These are phyloP conservation scores for Coemansia sp. DNA, from an alignment of 192 early-diverging fungal genomes.

Conservation along the genomic window DNA sequence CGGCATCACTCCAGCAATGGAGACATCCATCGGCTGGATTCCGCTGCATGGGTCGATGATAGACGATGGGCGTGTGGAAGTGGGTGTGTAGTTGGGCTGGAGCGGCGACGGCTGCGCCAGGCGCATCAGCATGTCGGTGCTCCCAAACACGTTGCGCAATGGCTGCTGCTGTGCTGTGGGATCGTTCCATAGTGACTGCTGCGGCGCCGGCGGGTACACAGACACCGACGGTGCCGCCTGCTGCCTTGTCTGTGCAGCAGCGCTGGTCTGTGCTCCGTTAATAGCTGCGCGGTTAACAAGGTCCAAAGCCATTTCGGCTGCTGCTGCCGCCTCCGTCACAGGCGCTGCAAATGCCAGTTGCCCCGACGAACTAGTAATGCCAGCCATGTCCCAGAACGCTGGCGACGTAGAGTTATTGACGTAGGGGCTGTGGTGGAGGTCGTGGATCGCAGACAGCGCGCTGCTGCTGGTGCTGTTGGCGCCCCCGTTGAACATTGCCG, in stretches of 20 bases:
- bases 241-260: conserved; percentile 1
- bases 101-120: conserved; percentile 43
- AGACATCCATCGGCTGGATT: not conserved
- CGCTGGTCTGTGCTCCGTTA: not conserved
- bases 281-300: not conserved
- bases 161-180: conserved; percentile 19
- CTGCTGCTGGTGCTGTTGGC: not conserved
- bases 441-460: conserved; percentile 7
- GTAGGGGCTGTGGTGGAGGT: not conserved
- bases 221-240: conserved; percentile 11
- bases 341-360: conserved; percentile 9
- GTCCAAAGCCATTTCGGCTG: conserved; percentile 9
- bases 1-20: not conserved
- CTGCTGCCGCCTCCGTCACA: not conserved
- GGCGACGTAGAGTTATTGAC: conserved; percentile 11
- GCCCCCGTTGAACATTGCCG: conserved; percentile 1
- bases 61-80: not conserved
- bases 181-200: conserved; percentile 25
- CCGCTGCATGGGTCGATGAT: not conserved
- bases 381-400: conserved; percentile 29
- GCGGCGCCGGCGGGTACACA: conserved; percentile 22
- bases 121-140: conserved; percentile 38
- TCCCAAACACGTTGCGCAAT: conserved; percentile 28
- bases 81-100: conserved; percentile 27
- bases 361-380: not conserved